These are phyloP conservation scores for Gracilariopsis chorda DNA, from an alignment of 23 red algal species.

Conservation along the genomic window DNA sequence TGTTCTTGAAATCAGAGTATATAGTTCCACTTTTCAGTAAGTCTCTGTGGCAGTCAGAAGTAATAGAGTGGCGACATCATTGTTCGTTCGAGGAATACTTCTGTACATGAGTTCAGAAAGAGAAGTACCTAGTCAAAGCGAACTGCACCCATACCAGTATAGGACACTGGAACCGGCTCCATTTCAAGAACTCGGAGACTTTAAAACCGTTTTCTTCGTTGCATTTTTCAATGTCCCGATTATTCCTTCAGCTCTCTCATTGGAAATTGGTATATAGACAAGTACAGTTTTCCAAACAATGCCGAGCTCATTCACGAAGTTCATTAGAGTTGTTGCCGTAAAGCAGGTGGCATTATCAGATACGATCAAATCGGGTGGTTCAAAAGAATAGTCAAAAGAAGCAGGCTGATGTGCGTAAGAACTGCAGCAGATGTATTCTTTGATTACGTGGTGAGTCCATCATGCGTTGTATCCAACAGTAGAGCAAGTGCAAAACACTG, in stretches of 20 bases:
- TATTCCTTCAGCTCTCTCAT: neutral
- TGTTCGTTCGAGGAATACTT: neutral
- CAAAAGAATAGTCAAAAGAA: no score
- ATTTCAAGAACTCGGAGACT: neutral
- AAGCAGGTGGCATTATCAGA: conserved; percentile 9
- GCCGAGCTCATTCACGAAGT: neutral
- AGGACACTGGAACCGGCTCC: neutral
- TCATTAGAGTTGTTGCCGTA: neutral
- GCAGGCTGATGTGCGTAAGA: no score
- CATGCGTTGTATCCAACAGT: no score
- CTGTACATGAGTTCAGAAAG: conserved; percentile 12
- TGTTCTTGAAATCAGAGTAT: neutral
- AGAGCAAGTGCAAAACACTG: no score
- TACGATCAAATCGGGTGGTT: neutral
- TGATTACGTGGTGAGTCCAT: no score
- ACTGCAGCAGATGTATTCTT: no score
- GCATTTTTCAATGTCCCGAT: neutral
- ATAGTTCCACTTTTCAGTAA: neutral
- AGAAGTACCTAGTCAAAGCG: neutral
- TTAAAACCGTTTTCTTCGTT: neutral
- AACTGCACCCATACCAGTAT: neutral
- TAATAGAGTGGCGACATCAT: no score
- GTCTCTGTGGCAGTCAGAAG: neutral
- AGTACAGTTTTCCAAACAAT: neutral
- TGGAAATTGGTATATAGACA: neutral